phyloP scores from a whole-genome alignment of 2,329 filamentous ascomycete genomes.

The Arthrinium puccinioides region DNA sequence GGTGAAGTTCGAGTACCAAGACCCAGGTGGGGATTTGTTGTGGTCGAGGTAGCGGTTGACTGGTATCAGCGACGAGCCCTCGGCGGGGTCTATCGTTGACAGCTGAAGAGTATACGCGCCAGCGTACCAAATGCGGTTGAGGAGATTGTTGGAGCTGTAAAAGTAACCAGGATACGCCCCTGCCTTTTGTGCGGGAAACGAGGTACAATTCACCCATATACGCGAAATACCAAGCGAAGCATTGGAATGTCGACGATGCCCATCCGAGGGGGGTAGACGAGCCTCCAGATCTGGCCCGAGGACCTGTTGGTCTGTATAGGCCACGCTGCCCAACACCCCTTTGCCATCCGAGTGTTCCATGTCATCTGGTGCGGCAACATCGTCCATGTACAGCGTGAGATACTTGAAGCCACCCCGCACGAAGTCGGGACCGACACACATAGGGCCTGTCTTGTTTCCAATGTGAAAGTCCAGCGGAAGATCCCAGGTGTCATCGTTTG shows the following conservation, averaged over 20 bases:
- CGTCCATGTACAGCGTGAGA: slow-evolving; percentile 25
- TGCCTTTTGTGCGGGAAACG: slow-evolving; percentile 35
- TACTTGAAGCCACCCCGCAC: slow-evolving; percentile 32
- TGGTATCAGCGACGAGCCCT: slow-evolving; percentile 12
- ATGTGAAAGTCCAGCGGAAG: slow-evolving; percentile 22
- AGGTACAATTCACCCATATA: slow-evolving; percentile 31
- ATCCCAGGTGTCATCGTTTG: slow-evolving; percentile 23
- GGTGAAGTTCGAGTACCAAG: slow-evolving; percentile 25
- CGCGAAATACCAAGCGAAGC: slow-evolving; percentile 23
- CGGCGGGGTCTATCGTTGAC: slow-evolving; percentile 19
- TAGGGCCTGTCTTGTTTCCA: slow-evolving; percentile 17
- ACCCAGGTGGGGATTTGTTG: slow-evolving; percentile 10
- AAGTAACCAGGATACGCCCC: slow-evolving; percentile 50
- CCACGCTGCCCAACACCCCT: background rate
- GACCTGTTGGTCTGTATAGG: slow-evolving; percentile 9
- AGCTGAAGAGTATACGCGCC: slow-evolving; percentile 37
- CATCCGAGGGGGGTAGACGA: background rate
- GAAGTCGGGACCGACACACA: slow-evolving; percentile 26
- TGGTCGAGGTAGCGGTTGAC: slow-evolving; percentile 8
- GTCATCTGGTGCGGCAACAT: slow-evolving; percentile 11
- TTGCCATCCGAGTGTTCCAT: no score
- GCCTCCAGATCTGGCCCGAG: slow-evolving; percentile 1
- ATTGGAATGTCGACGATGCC: slow-evolving; percentile 10
- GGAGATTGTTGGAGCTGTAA: slow-evolving; percentile 35
- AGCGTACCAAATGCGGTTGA: slow-evolving; percentile 47